Conservation (phyloP, 2,329 filamentous ascomycete genomes). For the Fusarium sp. region DNA sequence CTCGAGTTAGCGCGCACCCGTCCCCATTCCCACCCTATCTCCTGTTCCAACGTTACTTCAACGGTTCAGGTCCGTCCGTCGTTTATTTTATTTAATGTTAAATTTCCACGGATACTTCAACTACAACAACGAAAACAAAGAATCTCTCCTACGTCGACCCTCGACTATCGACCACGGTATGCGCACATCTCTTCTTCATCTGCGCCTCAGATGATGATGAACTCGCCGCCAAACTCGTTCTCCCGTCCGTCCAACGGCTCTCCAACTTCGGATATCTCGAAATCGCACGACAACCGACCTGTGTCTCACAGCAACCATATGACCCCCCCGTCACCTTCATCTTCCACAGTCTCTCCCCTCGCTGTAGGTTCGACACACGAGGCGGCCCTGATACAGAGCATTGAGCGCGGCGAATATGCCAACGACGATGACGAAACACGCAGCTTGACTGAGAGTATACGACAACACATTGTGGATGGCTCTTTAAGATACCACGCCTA, state of each 20-base stretch:
- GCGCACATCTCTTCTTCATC: slow-evolving; percentile 12
- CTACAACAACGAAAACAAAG: too few species aligned
- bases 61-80: background rate
- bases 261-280: slow-evolving; percentile 1
- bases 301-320: slow-evolving; percentile 17
- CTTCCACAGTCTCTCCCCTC: slow-evolving; percentile 48
- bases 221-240: slow-evolving; percentile 47
- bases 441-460: slow-evolving; percentile 59
- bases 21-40: slow-evolving; percentile 24
- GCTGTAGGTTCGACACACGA: slow-evolving; percentile 52
- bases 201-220: slow-evolving; percentile 36
- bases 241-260: slow-evolving; percentile 15
- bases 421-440: slow-evolving; percentile 54
- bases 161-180: slow-evolving; percentile 10
- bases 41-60: slow-evolving; percentile 2
- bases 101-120: background rate
- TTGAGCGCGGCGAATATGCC: slow-evolving; percentile 52
- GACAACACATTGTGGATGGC: slow-evolving; percentile 59
- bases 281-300: background rate
- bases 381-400: slow-evolving; percentile 49
- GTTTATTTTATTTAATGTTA: background rate
- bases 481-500: slow-evolving; percentile 56
- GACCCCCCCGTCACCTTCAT: slow-evolving; percentile 48
- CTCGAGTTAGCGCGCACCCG: slow-evolving; percentile 20
- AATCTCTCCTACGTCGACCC: background rate